These are phyloP conservation scores for Melampsora americana DNA, from an alignment of 1,284 basidiomycete genomes.

Conservation along the genomic window DNA sequence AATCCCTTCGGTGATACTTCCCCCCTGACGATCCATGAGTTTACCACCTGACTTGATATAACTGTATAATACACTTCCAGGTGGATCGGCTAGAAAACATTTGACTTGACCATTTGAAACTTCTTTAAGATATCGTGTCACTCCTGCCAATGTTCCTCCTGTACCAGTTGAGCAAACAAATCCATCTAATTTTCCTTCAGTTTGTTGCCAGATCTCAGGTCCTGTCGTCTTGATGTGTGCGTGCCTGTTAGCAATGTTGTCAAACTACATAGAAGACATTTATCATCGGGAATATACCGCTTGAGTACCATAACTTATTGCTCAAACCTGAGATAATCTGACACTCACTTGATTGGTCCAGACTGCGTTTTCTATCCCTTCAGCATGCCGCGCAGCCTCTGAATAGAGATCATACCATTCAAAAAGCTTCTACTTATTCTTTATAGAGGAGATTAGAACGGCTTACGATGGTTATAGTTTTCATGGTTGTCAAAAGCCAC, in stretches of 20 bases:
- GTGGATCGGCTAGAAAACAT: constrained; percentile 62
- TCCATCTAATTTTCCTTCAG: constrained; percentile 52
- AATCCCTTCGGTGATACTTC: constrained; percentile 97
- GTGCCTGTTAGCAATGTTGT: constrained; percentile 53
- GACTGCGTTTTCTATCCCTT: constrained; percentile 77
- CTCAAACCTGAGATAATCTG: not conserved
- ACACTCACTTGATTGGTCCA: constrained; percentile 81
- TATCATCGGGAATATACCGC: not conserved
- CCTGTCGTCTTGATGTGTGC: constrained; percentile 54
- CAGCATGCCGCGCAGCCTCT: constrained; percentile 80
- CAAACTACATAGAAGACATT: constrained; percentile 46
- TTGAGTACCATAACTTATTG: not conserved
- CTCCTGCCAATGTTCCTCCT: constrained; percentile 54
- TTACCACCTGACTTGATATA: constrained; percentile 75
- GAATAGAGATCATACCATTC: not conserved
- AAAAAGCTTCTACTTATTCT: not conserved
- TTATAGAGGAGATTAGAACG: not conserved
- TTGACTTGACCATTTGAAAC: constrained; percentile 51
- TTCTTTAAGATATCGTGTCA: constrained; percentile 53
- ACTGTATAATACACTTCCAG: constrained; percentile 85
- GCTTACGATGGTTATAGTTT: constrained; percentile 87
- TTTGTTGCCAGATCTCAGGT: constrained; percentile 55
- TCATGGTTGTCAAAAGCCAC: constrained; percentile 92
- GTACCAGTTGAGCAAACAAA: constrained; percentile 55
- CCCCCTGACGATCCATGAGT: constrained; percentile 72